Base-by-base conservation (phyloP, 306 rosid genomes). In the Casuarina glauca region DNA sequence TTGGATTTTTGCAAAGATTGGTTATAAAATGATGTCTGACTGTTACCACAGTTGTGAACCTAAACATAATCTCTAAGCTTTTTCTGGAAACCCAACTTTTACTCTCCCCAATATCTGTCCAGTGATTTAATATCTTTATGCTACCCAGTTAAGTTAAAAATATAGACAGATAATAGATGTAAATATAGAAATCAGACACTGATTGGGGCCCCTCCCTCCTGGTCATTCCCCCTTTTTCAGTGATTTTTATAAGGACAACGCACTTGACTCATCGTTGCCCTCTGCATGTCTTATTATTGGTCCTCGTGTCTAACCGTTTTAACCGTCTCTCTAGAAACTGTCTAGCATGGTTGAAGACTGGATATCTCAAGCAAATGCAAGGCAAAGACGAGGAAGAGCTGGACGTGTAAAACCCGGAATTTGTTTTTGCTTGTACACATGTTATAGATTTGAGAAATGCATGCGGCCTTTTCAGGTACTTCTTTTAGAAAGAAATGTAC, bases 301-400 rank as follows among this genome's bases (percentile, higher is more conserved):
- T 49, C 63, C 49, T 10, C 35, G 62, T 49, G 32, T 76, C 52
- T 85, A 69, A 66, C 64, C 69, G 44, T 49, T 75, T 76, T 66
- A 58, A 68, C 82, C 78, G 76, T 82, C 32, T 19, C 70, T 51
- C 82, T 80, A 93, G 98, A 94, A 94, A 94, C 80, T 94, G 84
- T 90, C 98, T 50, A 94, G 98, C 90, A 90, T 94, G 97, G 97
- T 94, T 64, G 98, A 94, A 84, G 98, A 94, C 84, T 94, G 98
- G 98, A 92, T 94, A 82, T 94, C 98, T 78, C 90, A 87, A 90
- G 98, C 98, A 72, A 94, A 92, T 89, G 96, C 95, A 69, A 90
- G 88, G 92, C 98, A 94, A 74, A 91, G 98, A 43, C 86, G 90
- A 13, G 98, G 98, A 78, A 87, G 97, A 86, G 98, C 98, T 84